Conservation (phyloP, 306 rosid genomes). For the Cercis canadensis region DNA sequence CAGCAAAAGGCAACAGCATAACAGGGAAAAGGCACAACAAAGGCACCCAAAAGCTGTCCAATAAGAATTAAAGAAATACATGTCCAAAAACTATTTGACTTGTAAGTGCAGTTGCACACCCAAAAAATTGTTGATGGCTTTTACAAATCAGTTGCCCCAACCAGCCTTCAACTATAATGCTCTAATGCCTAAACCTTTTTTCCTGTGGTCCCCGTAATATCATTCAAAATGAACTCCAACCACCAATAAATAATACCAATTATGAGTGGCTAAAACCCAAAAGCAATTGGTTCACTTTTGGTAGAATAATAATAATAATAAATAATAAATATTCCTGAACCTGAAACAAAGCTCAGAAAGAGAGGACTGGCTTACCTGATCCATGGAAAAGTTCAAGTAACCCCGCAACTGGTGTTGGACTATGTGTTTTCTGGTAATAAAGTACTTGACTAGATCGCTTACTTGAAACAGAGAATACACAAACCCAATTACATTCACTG, state of each 20-base stretch:
- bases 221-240: background rate
- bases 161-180: background rate
- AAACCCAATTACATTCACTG: constrained; percentile 71
- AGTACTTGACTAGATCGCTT: constrained; percentile 46
- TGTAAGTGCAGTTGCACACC: background rate
- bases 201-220: constrained; percentile 39
- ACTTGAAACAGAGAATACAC: constrained; percentile 70
- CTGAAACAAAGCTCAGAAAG: background rate
- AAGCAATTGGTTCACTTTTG: constrained; percentile 33
- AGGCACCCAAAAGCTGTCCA: constrained; percentile 31
- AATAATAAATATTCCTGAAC: no score
- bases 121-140: background rate
- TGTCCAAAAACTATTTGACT: constrained; percentile 10
- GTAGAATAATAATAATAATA: constrained; percentile 3
- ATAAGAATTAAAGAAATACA: constrained; percentile 17
- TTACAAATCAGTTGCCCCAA: constrained; percentile 6
- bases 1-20: constrained; percentile 21
- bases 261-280: constrained; percentile 18
- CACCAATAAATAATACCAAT: constrained; percentile 25
- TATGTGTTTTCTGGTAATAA: constrained; percentile 53
- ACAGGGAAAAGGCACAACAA: constrained; percentile 29
- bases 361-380: constrained; percentile 63
- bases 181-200: background rate
- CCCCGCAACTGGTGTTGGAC: constrained; percentile 43
- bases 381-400: constrained; percentile 67